Evolutionary conservation across 495 filamentous ascomycete species (phyloP), one percentile per base, ranked within the genome.

Genomic region (Aspergillus hancockii): DNA sequence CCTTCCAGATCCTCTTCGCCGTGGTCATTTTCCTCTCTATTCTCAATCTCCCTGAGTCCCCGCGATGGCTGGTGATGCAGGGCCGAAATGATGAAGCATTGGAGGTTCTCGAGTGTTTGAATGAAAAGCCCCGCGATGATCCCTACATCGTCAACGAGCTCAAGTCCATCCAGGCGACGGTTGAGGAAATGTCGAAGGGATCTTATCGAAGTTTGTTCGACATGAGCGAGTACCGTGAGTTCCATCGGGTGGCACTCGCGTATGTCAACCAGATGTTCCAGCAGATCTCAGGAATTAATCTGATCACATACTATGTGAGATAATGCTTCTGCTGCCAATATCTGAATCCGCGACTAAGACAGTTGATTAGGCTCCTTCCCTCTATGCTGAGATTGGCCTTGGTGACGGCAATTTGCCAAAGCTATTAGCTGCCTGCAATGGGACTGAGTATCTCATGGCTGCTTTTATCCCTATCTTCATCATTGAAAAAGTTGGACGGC

Each of bases 201-300:
- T 79, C 75, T 3, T 90, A 88, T 70, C 65, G 69, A 16, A 89
- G 92, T 57, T 78, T 88, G 54, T 91, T 92, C 70, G 87, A 83
- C 22, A 88, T 88, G 81, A 83, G 80, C 58, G 81, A 85, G 57
- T 82, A 91, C 65, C 83, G 90, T 34, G 87, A 91, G 66, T 83
- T 93, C 64, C 90, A 92, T 69, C 84, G 90, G 14, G 84, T 82
- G 0, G 69, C 85, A 23, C 78, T 92, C 32, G 89, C 82, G 36
- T 90, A 90, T 64, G 81, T 90, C 68, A 91, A 89, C 68, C 89
- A 91, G 59, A 82, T 89, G 77, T 90, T 90, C 74, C 89, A 91
- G 63, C 88, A 92, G 59, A 85, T 90, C 30, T 83, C 80, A 0
- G 90, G 90, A 19, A 90, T 92, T 62, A 91, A 91, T 60, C 64